Conservation (phyloP, 176 grass and related monocot species). For the Phyllostachys edulis region DNA sequence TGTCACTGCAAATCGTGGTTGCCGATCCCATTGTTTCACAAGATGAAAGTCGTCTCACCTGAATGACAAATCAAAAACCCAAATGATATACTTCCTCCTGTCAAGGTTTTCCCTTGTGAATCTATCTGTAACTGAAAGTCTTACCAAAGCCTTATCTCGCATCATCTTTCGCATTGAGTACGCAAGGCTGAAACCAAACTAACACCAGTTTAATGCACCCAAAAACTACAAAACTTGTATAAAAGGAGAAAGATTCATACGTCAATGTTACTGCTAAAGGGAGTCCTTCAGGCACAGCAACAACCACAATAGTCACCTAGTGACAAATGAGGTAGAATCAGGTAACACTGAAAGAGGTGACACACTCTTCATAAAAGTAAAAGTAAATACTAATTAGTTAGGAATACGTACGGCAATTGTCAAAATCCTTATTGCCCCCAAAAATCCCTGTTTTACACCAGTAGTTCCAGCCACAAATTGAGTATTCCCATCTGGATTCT, state of each 20-base stretch:
- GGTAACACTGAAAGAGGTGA: background rate
- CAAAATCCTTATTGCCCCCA: constrained; percentile 80
- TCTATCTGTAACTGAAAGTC: background rate
- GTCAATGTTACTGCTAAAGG: constrained; percentile 74
- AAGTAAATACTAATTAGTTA: background rate
- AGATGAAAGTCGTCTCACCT: constrained; percentile 66
- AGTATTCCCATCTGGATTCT: constrained; percentile 62
- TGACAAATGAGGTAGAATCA: constrained; percentile 10
- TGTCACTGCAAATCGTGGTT: constrained; percentile 79
- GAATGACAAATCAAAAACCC: background rate
- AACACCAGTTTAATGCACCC: background rate
- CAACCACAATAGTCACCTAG: constrained; percentile 72
- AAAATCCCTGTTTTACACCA: constrained; percentile 58
- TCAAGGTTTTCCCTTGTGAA: background rate
- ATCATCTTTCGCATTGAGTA: constrained; percentile 80
- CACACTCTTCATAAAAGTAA: too few relatives aligned
- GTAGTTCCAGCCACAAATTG: constrained; percentile 72
- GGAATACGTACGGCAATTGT: constrained; percentile 55
- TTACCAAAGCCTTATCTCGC: constrained; percentile 68
- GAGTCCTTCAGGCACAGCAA: constrained; percentile 76
- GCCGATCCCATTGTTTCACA: constrained; percentile 82
- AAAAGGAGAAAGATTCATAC: constrained; percentile 35
- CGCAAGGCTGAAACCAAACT: constrained; percentile 50
- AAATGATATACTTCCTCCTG: background rate
- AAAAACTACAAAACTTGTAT: background rate